Evolutionary conservation across 2,329 filamentous ascomycete genomes (phyloP), one percentile per base, ranked within the genome.

Genomic region (Penicillium sumatraense): DNA sequence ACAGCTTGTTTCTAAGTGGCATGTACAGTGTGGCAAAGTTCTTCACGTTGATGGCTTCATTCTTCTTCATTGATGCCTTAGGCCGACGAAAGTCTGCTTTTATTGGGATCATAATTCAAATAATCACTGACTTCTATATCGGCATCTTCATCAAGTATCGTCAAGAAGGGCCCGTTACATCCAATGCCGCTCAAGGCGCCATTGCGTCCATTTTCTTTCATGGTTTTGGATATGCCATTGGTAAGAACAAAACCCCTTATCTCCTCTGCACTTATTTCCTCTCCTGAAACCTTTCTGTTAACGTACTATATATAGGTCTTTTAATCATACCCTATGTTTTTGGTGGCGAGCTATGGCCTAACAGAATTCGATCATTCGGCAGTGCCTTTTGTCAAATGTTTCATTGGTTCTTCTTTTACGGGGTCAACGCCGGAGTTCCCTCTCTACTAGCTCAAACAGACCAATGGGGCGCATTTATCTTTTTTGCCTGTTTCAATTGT

Each of bases 11-110:
- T 49, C 57, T 78, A 3, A 74, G 63, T 14, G 72, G 71, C 56
- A 76, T 80, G 69, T 80, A 80, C 56, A 67, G 67, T 16, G 55
- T 80, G 45, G 63, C 74, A 27, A 81, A 79, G 54, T 72, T 80
- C 54, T 78, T 70, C 57, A 69, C 67, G 11, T 29, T 80, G 2
- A 72, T 78, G 18, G 72, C 75, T 1, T 71, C 70, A 1, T 78
- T 80, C 58, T 74, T 79, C 63, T 75, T 80, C 59, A 72, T 79
- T 23, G 78, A 80, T 48, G 71, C 70, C 4, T 59, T 80, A 1
- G 78, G 78, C 0, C 70, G 75, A 4, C 68, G 75, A n/a, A 70
- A 66, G 23, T 72, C 67, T 1, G 68, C 78, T 1, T 76, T 78
- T 33, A 46, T 74, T 4, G 71, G 70, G 5, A 65, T 68, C 33